Percentiles rank a stretch among this genome's conserved stretches.
These are phyloP conservation scores for Laguncularia racemosa DNA, from an alignment of 345 rosid genomes.

Conservation along the genomic window DNA sequence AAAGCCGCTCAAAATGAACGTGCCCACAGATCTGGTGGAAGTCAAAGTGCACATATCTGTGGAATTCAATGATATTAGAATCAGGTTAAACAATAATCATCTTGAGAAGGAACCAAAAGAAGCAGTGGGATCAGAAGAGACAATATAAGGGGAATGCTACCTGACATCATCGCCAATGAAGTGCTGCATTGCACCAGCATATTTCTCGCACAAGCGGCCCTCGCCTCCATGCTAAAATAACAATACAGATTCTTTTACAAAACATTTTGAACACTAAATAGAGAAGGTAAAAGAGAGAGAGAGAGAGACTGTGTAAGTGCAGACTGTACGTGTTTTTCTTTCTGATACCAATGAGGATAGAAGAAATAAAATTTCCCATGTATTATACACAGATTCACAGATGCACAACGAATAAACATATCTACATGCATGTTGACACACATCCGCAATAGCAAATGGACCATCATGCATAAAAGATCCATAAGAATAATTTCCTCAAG, in stretches of 20 bases:
- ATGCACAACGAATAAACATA: background rate
- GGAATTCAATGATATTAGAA: slow-evolving; percentile 11
- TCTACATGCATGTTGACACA: background rate
- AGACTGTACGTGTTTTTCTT: background rate
- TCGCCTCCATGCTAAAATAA: slow-evolving; percentile 79
- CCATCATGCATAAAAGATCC: background rate
- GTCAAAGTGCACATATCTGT: slow-evolving; percentile 92
- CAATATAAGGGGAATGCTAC: slow-evolving; percentile 34
- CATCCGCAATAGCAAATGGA: background rate
- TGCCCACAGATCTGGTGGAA: slow-evolving; percentile 91
- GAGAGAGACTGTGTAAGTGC: background rate
- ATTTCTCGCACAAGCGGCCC: slow-evolving; percentile 80
- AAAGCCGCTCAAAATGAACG: slow-evolving; percentile 91
- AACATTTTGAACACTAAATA: slow-evolving; percentile 11
- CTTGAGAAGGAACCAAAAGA: background rate
- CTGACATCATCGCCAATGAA: slow-evolving; percentile 73
- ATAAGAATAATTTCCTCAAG: too few species aligned
- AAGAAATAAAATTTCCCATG: too few species aligned
- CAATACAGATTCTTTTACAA: slow-evolving; percentile 3
- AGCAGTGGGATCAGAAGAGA: slow-evolving; percentile 1
- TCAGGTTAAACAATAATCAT: background rate
- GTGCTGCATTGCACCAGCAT: slow-evolving; percentile 56
- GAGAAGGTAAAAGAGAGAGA: background rate
- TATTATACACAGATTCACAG: too few species aligned
- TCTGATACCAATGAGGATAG: too few species aligned